A percentile compares a stretch with the other conserved stretches of the same genome.
phyloP scores from a whole-genome alignment of 176 grass and related monocot genomes.

The Chloris gayana region DNA sequence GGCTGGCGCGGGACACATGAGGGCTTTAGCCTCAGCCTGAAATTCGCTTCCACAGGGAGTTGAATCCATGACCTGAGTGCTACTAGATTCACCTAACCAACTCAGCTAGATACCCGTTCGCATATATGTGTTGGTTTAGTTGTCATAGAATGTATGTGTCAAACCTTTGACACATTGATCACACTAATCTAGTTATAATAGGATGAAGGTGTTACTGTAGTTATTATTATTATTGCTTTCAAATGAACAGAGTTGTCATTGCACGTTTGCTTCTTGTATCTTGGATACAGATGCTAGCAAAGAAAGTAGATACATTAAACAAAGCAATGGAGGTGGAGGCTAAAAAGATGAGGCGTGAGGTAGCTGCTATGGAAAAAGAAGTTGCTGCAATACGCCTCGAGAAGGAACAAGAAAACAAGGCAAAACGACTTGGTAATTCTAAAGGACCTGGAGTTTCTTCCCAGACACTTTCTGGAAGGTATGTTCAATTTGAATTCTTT shows the following conservation, averaged over 20 bases:
- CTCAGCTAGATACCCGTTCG: no score
- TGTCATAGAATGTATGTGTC: no score
- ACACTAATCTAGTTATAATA: neutral
- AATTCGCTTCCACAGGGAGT: no score
- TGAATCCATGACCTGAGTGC: no score
- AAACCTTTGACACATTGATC: neutral
- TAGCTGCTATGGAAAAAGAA: constrained; percentile 87
- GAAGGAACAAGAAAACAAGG: constrained; percentile 78
- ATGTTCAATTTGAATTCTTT: constrained; percentile 20
- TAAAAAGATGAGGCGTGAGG: constrained; percentile 94
- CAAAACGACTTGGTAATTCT: constrained; percentile 64
- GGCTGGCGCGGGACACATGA: no score
- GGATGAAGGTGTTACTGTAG: constrained; percentile 13
- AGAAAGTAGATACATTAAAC: constrained; percentile 88
- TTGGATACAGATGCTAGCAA: constrained; percentile 74
- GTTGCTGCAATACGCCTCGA: constrained; percentile 76
- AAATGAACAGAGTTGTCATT: neutral
- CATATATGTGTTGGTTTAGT: neutral
- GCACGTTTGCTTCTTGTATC: neutral
- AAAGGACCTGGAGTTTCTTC: constrained; percentile 66
- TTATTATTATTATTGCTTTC: neutral
- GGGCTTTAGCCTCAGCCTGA: no score
- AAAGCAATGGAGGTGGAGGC: constrained; percentile 98
- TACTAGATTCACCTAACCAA: no score
- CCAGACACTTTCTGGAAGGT: constrained; percentile 68